Conservation (phyloP, 108 stramenopile species). For the Mediolabrus comicus region DNA sequence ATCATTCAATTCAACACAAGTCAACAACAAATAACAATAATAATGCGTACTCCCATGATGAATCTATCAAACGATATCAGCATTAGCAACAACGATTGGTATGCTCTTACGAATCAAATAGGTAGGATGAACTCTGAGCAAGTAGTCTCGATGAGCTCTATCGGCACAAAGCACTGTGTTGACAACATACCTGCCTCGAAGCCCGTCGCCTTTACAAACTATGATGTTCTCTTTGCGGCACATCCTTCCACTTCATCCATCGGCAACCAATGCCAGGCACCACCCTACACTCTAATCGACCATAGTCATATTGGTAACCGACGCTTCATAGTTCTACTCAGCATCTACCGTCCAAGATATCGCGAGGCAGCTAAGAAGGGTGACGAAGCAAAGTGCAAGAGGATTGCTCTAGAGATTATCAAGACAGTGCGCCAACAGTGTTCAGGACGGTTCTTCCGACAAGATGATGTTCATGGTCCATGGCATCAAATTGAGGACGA, state of each 20-base stretch:
- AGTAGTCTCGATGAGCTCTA: no score
- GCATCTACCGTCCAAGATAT: conserved; percentile 5
- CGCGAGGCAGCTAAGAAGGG: neutral
- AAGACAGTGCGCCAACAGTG: neutral
- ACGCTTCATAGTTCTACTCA: conserved; percentile 1
- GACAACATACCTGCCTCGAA: no score
- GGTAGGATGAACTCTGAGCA: neutral
- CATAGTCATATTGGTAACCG: conserved; percentile 7
- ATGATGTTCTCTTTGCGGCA: neutral
- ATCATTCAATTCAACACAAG: no score
- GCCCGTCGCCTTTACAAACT: neutral
- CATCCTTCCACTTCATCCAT: neutral
- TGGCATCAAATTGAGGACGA: neutral
- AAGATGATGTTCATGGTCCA: neutral
- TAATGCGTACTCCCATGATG: neutral
- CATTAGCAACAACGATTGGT: neutral
- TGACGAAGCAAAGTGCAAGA: neutral
- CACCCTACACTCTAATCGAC: neutral
- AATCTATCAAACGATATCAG: neutral
- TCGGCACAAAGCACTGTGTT: no score
- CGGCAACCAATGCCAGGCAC: neutral
- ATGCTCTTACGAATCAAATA: neutral
- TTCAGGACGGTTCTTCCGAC: conserved; percentile 2
- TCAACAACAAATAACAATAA: no score
- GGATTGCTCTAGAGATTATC: neutral